Conservation (phyloP, 805 yeast species). For the Nakazawaea siamensis region DNA sequence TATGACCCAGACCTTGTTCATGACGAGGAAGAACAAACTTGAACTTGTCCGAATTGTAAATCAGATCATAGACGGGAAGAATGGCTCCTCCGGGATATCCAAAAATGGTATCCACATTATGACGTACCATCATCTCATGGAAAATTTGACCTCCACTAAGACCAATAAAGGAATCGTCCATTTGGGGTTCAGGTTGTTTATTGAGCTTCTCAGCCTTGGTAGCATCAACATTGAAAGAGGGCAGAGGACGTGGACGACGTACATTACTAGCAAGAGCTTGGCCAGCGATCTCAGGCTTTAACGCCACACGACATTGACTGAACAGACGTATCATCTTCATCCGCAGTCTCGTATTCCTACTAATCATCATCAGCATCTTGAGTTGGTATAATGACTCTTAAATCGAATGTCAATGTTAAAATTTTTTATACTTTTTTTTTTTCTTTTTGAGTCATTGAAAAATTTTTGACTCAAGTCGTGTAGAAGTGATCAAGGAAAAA, state of each 20-base stretch:
- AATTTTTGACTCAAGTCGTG: too few species aligned
- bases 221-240: not conserved
- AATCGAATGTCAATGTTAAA: too few species aligned
- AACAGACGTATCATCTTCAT: too few species aligned
- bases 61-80: conserved; percentile 95
- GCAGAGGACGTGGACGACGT: not conserved
- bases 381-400: too few species aligned
- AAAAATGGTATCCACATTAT: conserved; percentile 89
- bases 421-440: too few species aligned
- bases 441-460: too few species aligned
- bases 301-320: too few species aligned
- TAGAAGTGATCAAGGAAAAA: too few species aligned
- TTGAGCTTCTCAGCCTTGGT: not conserved
- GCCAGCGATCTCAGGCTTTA: too few species aligned
- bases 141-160: conserved; percentile 97
- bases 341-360: too few species aligned
- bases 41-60: conserved; percentile 83
- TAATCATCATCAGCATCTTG: too few species aligned
- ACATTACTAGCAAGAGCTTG: too few species aligned
- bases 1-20: conserved; percentile 99
- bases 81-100: conserved; percentile 99
- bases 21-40: conserved; percentile 90
- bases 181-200: conserved; percentile 14
- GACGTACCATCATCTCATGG: conserved; percentile 98
- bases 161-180: conserved; percentile 89